Conservation (phyloP, 164 flowering plant species). For the Chimonanthus salicifolius region DNA sequence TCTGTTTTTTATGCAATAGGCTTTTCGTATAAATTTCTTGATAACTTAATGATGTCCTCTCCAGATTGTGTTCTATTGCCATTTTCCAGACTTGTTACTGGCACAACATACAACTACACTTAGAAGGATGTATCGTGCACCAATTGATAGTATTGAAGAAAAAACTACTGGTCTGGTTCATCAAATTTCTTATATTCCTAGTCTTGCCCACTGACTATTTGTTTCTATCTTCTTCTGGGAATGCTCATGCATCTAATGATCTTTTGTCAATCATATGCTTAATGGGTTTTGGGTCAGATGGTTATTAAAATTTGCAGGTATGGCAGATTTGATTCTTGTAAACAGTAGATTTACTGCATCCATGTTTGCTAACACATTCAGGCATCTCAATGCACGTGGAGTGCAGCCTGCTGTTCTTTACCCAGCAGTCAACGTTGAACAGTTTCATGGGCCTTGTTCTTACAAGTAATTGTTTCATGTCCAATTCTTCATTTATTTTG, state of each 20-base stretch:
- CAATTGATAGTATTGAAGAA: conserved; percentile 77
- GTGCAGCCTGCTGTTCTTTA: conserved; percentile 78
- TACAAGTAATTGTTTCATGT: conserved; percentile 49
- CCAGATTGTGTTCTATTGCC: conserved; percentile 93
- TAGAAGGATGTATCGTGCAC: conserved; percentile 78
- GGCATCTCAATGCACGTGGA: conserved; percentile 61
- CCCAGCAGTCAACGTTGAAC: conserved; percentile 89
- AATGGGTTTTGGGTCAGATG: conserved; percentile 1
- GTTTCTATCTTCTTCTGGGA: no score
- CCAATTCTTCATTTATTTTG: conserved; percentile 17
- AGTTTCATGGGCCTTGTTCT: conserved; percentile 58
- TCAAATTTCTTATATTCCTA: background rate
- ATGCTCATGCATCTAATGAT: no score
- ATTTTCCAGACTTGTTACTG: conserved; percentile 86
- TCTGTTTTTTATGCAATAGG: background rate
- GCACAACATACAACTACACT: conserved; percentile 74
- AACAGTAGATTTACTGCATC: conserved; percentile 92
- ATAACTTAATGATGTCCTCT: background rate
- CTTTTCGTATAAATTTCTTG: background rate
- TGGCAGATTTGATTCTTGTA: conserved; percentile 89
- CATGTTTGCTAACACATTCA: conserved; percentile 83
- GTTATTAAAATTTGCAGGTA: conserved; percentile 43
- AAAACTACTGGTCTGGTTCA: conserved; percentile 62
- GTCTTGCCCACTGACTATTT: background rate
- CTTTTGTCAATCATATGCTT: no score